Percentiles rank a stretch among this genome's conserved stretches.
Evolutionary conservation across 116 monocot genomes (phyloP).

Genomic region (Iris pallida): DNA sequence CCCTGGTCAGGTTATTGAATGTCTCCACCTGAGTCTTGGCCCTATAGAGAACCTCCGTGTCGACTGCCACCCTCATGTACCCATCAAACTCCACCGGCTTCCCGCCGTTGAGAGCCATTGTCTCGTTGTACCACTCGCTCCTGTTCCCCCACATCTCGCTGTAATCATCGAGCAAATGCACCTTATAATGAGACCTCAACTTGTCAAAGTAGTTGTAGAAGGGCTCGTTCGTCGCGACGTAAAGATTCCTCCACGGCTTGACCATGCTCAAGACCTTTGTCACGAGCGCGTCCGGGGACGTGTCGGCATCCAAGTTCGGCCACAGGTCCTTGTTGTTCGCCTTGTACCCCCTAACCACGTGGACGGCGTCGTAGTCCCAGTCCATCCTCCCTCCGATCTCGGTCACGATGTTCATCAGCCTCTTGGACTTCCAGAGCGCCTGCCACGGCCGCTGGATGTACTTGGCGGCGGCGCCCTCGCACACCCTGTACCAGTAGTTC

Average conservation of each 20-base stretch:
- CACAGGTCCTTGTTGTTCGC: slow-evolving; percentile 58
- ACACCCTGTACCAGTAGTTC: slow-evolving; percentile 95
- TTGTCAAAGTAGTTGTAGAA: slow-evolving; percentile 88
- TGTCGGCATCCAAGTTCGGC: slow-evolving; percentile 74
- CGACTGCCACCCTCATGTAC: slow-evolving; percentile 84
- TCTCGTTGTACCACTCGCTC: slow-evolving; percentile 90
- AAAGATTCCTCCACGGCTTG: slow-evolving; percentile 57
- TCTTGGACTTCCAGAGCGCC: slow-evolving; percentile 91
- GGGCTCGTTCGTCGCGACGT: slow-evolving; percentile 82
- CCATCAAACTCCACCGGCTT: slow-evolving; percentile 70
- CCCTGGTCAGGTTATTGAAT: slow-evolving; percentile 76
- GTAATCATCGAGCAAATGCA: slow-evolving; percentile 85
- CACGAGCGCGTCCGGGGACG: slow-evolving; percentile 56
- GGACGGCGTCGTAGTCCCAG: slow-evolving; percentile 83
- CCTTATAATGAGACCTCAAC: slow-evolving; percentile 77
- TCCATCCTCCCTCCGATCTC: slow-evolving; percentile 80
- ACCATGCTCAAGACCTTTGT: slow-evolving; percentile 49
- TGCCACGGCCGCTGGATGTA: slow-evolving; percentile 75
- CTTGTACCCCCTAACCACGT: slow-evolving; percentile 76
- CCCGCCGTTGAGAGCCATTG: slow-evolving; percentile 44
- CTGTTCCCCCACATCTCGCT: slow-evolving; percentile 69
- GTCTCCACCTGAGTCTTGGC: slow-evolving; percentile 75
- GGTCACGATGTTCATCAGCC: slow-evolving; percentile 73
- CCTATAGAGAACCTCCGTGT: slow-evolving; percentile 84
- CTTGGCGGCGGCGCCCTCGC: slow-evolving; percentile 66